phyloP scores from a whole-genome alignment of 148 eudicot species.

The Rhododendron henanense region DNA sequence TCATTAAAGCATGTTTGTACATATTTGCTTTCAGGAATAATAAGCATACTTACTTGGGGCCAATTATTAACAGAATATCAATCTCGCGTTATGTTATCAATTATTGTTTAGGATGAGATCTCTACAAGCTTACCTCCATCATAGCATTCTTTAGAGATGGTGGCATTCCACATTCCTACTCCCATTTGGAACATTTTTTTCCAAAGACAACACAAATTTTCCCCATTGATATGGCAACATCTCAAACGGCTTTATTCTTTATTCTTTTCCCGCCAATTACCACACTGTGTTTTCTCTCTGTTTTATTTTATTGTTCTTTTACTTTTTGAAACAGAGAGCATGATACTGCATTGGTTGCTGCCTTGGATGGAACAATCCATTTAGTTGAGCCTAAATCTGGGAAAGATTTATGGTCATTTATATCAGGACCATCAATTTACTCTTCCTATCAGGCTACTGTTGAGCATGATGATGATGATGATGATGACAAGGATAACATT shows the following conservation, averaged over 20 bases:
- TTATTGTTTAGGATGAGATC: not conserved
- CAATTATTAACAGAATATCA: not conserved
- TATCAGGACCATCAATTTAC: conserved; percentile 77
- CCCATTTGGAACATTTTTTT: not conserved
- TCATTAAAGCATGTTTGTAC: not conserved
- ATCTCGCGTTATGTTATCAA: not conserved
- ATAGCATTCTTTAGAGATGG: not conserved
- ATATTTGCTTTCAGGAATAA: not conserved
- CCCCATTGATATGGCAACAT: not conserved
- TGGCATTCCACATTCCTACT: not conserved
- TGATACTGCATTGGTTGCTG: conserved; percentile 66
- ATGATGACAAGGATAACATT: conserved; percentile 31
- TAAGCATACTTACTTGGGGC: not conserved
- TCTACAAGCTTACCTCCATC: not conserved
- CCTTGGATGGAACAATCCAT: conserved; percentile 77
- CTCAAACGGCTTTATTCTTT: not conserved
- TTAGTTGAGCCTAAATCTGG: conserved; percentile 55
- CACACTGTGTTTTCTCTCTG: not conserved
- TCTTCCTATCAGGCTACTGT: conserved; percentile 62
- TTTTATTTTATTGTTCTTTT: not conserved
- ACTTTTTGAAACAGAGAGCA: conserved; percentile 33
- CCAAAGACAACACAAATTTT: not conserved
- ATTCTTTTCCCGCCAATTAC: not conserved
- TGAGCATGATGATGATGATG: conserved; percentile 26
- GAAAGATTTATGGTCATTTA: conserved; percentile 77